phyloP scores from a whole-genome alignment of 2,329 filamentous ascomycete species.

The Neurospora crassa region DNA sequence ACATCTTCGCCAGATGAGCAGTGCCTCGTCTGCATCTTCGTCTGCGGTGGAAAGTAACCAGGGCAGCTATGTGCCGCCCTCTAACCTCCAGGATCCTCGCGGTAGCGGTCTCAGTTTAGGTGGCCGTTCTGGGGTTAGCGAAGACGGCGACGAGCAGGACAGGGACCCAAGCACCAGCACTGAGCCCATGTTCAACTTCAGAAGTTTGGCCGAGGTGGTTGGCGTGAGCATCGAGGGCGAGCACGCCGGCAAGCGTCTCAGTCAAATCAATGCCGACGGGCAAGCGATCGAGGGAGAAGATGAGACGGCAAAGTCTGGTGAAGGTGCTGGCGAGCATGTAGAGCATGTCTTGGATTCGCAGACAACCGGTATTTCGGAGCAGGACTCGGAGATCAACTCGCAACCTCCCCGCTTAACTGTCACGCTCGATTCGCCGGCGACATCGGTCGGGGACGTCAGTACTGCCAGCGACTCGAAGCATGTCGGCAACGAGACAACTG shows the following conservation, averaged over 20 bases:
- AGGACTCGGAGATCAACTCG: constrained; percentile 13
- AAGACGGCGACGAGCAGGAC: constrained; percentile 36
- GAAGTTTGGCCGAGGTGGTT: constrained; percentile 77
- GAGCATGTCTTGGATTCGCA: neutral
- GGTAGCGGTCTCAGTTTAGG: constrained; percentile 45
- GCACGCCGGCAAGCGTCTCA: constrained; percentile 27
- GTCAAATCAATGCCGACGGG: constrained; percentile 20
- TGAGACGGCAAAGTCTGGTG: constrained; percentile 13
- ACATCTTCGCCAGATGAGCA: constrained; percentile 75
- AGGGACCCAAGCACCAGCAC: constrained; percentile 38
- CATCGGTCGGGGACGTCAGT: constrained; percentile 19
- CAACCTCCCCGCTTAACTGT: constrained; percentile 33
- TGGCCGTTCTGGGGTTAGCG: constrained; percentile 31
- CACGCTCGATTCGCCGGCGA: constrained; percentile 40
- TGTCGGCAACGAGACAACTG: constrained; percentile 29
- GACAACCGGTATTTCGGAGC: neutral
- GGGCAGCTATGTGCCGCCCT: constrained; percentile 37
- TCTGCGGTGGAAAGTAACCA: constrained; percentile 60
- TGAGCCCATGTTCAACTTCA: constrained; percentile 87
- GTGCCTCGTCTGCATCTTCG: constrained; percentile 73
- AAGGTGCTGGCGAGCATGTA: constrained; percentile 3
- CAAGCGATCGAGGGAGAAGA: constrained; percentile 19
- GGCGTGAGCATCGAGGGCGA: constrained; percentile 49
- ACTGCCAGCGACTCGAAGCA: constrained; percentile 32
- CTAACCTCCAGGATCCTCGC: constrained; percentile 35